phyloP scores from a whole-genome alignment of 2,329 filamentous ascomycete species.

The Lachnellula arida region DNA sequence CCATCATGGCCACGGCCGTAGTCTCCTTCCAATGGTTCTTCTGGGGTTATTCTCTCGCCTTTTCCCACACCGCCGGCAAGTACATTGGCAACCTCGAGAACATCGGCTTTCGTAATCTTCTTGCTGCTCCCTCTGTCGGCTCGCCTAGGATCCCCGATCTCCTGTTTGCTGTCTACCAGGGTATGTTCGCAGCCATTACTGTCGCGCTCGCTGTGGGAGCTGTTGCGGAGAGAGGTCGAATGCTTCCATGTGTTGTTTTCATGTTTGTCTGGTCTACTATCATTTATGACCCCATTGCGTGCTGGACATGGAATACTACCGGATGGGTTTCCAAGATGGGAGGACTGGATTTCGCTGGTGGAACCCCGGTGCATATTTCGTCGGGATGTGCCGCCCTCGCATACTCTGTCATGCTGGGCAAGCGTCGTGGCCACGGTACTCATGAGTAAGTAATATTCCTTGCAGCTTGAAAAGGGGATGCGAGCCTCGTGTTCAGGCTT shows the following conservation, averaged over 20 bases:
- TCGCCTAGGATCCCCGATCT: constrained; percentile 73
- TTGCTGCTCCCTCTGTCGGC: constrained; percentile 71
- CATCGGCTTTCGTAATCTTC: constrained; percentile 72
- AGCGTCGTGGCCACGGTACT: constrained; percentile 65
- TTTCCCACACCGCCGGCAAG: constrained; percentile 52
- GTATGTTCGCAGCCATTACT: constrained; percentile 83
- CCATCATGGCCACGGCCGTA: constrained; percentile 78
- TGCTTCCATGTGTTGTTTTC: constrained; percentile 84
- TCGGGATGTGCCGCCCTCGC: constrained; percentile 76
- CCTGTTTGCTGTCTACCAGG: constrained; percentile 79
- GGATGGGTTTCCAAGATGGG: constrained; percentile 80
- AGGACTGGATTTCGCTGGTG: constrained; percentile 83
- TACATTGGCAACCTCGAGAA: constrained; percentile 78
- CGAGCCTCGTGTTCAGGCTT: not conserved
- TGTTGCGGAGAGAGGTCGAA: constrained; percentile 79
- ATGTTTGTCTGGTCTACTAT: constrained; percentile 91
- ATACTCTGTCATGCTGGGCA: constrained; percentile 88
- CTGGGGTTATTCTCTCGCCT: constrained; percentile 33
- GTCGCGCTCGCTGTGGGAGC: constrained; percentile 76
- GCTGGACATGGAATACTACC: constrained; percentile 86
- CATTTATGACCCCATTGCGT: constrained; percentile 89
- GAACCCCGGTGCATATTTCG: constrained; percentile 84
- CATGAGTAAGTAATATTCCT: constrained; percentile 41
- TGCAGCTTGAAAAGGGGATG: not conserved
- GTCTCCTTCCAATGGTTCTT: constrained; percentile 87